Evolutionary conservation across 352 stramenopile genomes (phyloP).

Genomic region (Phytophthora sojae): DNA sequence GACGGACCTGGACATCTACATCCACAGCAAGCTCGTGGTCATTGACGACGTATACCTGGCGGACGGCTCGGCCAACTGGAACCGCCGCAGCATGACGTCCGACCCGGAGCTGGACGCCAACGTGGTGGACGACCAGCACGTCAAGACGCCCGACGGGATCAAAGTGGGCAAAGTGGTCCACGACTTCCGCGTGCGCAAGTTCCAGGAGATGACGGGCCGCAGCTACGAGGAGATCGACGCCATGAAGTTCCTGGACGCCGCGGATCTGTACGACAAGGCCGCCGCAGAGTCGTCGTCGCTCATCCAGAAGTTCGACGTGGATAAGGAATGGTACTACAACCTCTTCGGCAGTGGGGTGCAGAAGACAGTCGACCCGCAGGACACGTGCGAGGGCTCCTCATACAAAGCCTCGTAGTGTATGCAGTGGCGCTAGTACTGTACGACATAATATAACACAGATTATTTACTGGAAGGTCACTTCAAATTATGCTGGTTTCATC

Average conservation of each 20-base stretch:
- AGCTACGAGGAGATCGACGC: conserved; percentile 45
- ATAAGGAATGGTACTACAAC: conserved; percentile 30
- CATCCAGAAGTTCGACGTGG: conserved; percentile 32
- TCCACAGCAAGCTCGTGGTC: conserved; percentile 67
- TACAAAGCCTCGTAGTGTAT: neutral
- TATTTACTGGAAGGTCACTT: too few species aligned
- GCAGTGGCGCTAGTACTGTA: neutral
- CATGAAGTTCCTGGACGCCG: conserved; percentile 53
- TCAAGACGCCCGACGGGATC: conserved; percentile 41
- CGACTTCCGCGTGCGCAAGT: conserved; percentile 67
- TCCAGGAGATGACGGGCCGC: conserved; percentile 58
- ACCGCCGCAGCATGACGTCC: conserved; percentile 51
- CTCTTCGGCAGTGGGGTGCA: conserved; percentile 6
- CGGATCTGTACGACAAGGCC: conserved; percentile 39
- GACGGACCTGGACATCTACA: conserved; percentile 44
- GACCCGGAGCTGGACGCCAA: conserved; percentile 69
- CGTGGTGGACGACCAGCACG: conserved; percentile 51
- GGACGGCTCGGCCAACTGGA: conserved; percentile 79
- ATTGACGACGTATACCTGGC: conserved; percentile 74
- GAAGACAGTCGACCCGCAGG: conserved; percentile 20
- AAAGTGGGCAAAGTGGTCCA: conserved; percentile 44
- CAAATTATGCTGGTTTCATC: too few species aligned
- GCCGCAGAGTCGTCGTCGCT: conserved; percentile 31
- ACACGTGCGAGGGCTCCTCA: conserved; percentile 13
- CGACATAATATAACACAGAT: too few species aligned